Evolutionary conservation across 2,329 filamentous ascomycete genomes (phyloP).

Genomic region (Fusarium liriodendri): DNA sequence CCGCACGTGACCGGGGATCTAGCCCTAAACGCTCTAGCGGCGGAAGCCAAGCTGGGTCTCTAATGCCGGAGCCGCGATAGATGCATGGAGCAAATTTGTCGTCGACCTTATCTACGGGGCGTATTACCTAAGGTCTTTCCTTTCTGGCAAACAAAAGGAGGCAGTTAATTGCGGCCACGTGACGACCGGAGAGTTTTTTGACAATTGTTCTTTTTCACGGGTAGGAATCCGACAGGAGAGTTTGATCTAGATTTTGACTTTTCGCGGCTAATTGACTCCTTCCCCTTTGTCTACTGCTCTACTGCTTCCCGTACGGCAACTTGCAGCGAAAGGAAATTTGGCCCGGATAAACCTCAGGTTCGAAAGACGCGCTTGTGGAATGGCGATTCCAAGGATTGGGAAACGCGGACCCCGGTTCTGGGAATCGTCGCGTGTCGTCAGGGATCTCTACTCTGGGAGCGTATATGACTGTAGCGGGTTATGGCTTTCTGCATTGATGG

Average conservation of each 20-base stretch:
- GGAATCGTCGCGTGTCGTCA: constrained; percentile 35
- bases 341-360: not conserved
- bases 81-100: constrained; percentile 41
- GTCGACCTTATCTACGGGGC: not conserved
- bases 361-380: not conserved
- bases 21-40: constrained; percentile 28
- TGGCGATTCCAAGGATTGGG: constrained; percentile 13
- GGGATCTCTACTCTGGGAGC: constrained; percentile 5
- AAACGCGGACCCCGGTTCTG: constrained; percentile 25
- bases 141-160: constrained; percentile 6
- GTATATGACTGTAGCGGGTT: constrained; percentile 16
- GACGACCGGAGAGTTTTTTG: constrained; percentile 3
- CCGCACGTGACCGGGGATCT: constrained; percentile 38
- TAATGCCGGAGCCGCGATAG: constrained; percentile 39
- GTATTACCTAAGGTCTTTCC: not conserved
- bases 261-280: not conserved
- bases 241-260: not conserved
- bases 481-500: not conserved
- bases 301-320: not conserved
- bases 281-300: not conserved
- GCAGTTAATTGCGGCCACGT: constrained; percentile 10
- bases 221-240: not conserved
- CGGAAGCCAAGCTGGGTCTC: constrained; percentile 22
- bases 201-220: not conserved
- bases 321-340: not conserved